A percentile compares a stretch with the other conserved stretches of the same genome.
Conservation (phyloP, 805 yeast genomes). For the Ogataea ganodermae region DNA sequence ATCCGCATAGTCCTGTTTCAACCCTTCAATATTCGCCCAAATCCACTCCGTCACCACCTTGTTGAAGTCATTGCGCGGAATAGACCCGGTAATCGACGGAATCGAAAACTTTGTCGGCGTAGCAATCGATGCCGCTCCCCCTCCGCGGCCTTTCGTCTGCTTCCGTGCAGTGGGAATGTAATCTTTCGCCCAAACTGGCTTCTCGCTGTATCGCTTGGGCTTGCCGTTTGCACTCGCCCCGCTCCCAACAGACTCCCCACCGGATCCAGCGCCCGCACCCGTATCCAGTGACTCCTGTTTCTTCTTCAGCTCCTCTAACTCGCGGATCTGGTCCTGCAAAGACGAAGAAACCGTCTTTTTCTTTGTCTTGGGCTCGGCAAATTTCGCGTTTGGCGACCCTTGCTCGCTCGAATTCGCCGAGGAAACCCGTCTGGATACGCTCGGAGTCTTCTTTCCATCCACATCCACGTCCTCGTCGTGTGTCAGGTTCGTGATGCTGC, state of each 20-base stretch:
- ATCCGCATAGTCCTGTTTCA: conserved; percentile 48
- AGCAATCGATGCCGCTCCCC: conserved; percentile 13
- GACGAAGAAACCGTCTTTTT: conserved; percentile 12
- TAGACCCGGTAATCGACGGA: conserved; percentile 68
- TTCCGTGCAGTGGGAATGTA: conserved; percentile 49
- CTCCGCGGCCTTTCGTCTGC: conserved; percentile 7
- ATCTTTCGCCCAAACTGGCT: conserved; percentile 85
- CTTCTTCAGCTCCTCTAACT: conserved; percentile 35
- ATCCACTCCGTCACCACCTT: conserved; percentile 87
- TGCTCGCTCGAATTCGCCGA: conserved; percentile 16
- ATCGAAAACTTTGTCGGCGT: conserved; percentile 24
- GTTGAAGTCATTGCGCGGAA: conserved; percentile 78
- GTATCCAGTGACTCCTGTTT: conserved; percentile 8
- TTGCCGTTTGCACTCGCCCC: conserved; percentile 36
- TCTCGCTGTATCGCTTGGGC: conserved; percentile 61
- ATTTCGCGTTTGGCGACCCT: conserved; percentile 12
- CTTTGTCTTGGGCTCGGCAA: conserved; percentile 13
- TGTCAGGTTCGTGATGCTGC: conserved; percentile 40
- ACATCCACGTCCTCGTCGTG: conserved; percentile 49
- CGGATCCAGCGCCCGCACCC: conserved; percentile 27
- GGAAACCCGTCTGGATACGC: conserved; percentile 23
- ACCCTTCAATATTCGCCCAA: conserved; percentile 73
- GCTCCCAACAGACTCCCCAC: conserved; percentile 3
- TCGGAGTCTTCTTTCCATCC: conserved; percentile 42
- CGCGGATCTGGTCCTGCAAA: conserved; percentile 29